Evolutionary conservation across 208 protist genomes (phyloP), one percentile per base, ranked within the genome.

Genomic region (Wallacemonas sp.): DNA sequence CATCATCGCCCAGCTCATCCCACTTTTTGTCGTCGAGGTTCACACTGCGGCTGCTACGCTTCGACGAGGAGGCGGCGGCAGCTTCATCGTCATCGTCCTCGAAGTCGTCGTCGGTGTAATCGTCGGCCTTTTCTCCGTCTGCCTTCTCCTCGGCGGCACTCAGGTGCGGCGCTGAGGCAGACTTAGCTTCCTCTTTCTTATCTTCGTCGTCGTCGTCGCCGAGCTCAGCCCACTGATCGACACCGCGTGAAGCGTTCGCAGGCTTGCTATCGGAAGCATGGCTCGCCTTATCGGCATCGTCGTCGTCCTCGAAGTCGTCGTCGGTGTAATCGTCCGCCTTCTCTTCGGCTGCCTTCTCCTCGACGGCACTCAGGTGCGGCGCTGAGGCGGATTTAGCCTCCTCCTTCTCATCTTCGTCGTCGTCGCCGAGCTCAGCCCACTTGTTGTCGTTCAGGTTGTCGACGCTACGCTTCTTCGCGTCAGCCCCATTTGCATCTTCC

Each of bases 71-170:
- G 6, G 45, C 45, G 13, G 50, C 29, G 15, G 50, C n/a, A 34
- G 50, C 50, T 57, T 34, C 50, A 19, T 38, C 30, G 22, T 57
- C 37, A 0, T 73, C 72, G 15, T 68, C 71, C n/a, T 78, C 65
- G 38, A 76, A 75, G 53, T 67, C 53, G 41, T 79, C 60, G 13
- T 74, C 65, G 3, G 61, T 48, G 41, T 76, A 61, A 1, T 50
- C n/a, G n/a, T n/a, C 59, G 27, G 76, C 63, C 39, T 46, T 66
- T 24, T 1, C 33, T 6, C 12, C 17, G 29, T 45, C 41, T 12
- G 15, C 44, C 17, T 64, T 5, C 53, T 63, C 42, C 10, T 66
- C 41, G 1, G 21, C 39, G 15, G 34, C 50, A 30, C 45, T 19
- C 9, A 34, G 9, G 45, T 19, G 45, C 13, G 9, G 3, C 9